Evolutionary conservation across 2,329 filamentous ascomycete genomes (phyloP), one percentile per base, ranked within the genome.

Genomic region (Colletotrichum abscissum): DNA sequence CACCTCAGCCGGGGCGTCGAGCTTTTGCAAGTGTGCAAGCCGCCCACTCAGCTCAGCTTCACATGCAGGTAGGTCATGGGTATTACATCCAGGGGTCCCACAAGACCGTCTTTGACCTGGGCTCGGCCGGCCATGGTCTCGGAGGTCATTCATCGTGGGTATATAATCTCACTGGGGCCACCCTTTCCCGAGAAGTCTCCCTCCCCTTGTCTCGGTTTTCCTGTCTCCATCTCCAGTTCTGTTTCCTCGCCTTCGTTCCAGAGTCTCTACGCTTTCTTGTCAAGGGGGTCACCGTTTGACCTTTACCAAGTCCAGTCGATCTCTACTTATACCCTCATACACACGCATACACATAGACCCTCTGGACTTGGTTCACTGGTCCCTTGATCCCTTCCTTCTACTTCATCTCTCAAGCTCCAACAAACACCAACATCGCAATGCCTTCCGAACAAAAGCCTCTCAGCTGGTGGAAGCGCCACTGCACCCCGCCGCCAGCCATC

Each of bases 391-490:
- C 67, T 62, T 71, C 14, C 26, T 46, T 38, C 60, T 22, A 30
- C 55, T 73, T 66, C 30, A 38, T 6, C 11, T 33, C 35, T 49
- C 22, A 35, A 12, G 19, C 30, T 42, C 38, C 56, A 12, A 54
- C 33, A 24, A 30, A 35, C 46, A n/a, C 24, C 52, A n/a, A 14
- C 58, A 35, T 22, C 49, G 60, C 12, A 30, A 75, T 75, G 74
- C 49, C 72, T 64, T 24, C 73, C 16, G 38, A 63, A 52, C 72
- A 75, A 56, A 75, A 75, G 69, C 77, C 75, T 58, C 80, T 79
- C 63, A 79, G 77, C 75, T 85, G 83, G 83, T 84, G 84, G 73
- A 80, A 81, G 62, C 82, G 82, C 74, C 83, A 84, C 79, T 84
- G 82, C 74, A 77, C 82, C 60, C 82, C 83, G 67, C 81, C 81